Evolutionary conservation across 1,284 basidiomycete species (phyloP).

Genomic region (Fomitiporia mediterranea): DNA sequence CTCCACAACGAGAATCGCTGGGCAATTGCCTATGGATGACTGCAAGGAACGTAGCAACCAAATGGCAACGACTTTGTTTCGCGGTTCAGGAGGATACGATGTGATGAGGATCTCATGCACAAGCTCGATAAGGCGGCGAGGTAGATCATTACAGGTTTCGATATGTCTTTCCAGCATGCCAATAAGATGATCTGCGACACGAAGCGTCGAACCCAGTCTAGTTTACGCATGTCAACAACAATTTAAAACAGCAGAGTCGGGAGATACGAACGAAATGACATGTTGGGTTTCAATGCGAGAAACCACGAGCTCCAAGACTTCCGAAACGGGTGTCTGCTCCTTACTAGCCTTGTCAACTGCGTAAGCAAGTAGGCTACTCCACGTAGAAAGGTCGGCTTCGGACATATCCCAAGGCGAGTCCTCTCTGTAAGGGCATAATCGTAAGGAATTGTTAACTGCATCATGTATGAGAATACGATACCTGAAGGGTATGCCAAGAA

Average conservation of each 20-base stretch:
- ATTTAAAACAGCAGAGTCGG: neutral
- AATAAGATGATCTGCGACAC: slow-evolving; percentile 56
- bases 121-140: slow-evolving; percentile 47
- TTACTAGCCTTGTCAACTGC: slow-evolving; percentile 53
- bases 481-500: slow-evolving; percentile 61
- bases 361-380: slow-evolving; percentile 52
- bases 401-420: slow-evolving; percentile 48
- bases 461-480: slow-evolving; percentile 32
- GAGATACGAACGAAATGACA: slow-evolving; percentile 31
- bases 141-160: slow-evolving; percentile 38
- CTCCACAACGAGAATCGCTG: slow-evolving; percentile 38
- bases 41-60: slow-evolving; percentile 60
- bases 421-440: slow-evolving; percentile 33
- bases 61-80: slow-evolving; percentile 45
- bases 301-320: slow-evolving; percentile 53
- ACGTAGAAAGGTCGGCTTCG: slow-evolving; percentile 47
- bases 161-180: slow-evolving; percentile 47
- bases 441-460: neutral
- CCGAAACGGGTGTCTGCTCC: slow-evolving; percentile 46
- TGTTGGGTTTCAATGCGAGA: slow-evolving; percentile 40
- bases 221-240: neutral
- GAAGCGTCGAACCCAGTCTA: slow-evolving; percentile 37
- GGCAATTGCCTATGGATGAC: slow-evolving; percentile 49
- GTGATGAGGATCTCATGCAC: slow-evolving; percentile 52
- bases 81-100: slow-evolving; percentile 62